Evolutionary conservation across 1,284 basidiomycete species (phyloP).

Genomic region (Pholiota adiposa): DNA sequence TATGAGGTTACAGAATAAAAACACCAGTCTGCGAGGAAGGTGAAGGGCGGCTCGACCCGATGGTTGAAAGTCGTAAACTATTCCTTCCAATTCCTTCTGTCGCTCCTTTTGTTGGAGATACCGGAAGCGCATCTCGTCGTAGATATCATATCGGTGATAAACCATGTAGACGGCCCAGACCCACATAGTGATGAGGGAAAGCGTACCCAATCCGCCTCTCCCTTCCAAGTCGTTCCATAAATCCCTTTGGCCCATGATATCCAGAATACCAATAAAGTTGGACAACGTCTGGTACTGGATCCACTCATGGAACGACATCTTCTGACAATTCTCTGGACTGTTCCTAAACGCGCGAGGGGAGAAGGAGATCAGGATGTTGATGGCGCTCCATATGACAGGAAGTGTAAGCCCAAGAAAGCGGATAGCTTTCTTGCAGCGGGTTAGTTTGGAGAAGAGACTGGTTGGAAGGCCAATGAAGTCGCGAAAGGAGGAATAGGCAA

Average conservation of each 20-base stretch:
- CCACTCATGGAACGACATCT: slow-evolving; percentile 18
- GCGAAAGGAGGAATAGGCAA: slow-evolving; percentile 15
- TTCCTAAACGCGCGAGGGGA: slow-evolving; percentile 17
- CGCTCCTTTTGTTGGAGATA: neutral
- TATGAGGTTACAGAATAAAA: neutral
- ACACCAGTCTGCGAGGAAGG: neutral
- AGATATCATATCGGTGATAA: slow-evolving; percentile 17
- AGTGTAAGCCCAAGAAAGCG: slow-evolving; percentile 14
- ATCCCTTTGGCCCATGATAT: slow-evolving; percentile 23
- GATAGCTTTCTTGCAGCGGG: slow-evolving; percentile 4
- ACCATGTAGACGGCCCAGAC: slow-evolving; percentile 17
- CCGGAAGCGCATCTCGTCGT: slow-evolving; percentile 1
- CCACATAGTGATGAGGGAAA: slow-evolving; percentile 17
- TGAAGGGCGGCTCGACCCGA: neutral
- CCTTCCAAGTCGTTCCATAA: slow-evolving; percentile 19
- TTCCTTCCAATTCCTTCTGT: neutral
- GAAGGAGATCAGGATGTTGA: slow-evolving; percentile 21
- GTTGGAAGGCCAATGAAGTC: slow-evolving; percentile 4
- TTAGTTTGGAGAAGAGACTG: slow-evolving; percentile 6
- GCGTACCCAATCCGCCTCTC: slow-evolving; percentile 20
- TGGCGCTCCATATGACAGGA: slow-evolving; percentile 17
- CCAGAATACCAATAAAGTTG: slow-evolving; percentile 23
- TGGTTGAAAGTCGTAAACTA: neutral
- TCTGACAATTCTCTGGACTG: slow-evolving; percentile 13
- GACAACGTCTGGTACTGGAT: slow-evolving; percentile 17